Conservation (phyloP, 2,329 filamentous ascomycete species). For the Penicillium sp. region DNA sequence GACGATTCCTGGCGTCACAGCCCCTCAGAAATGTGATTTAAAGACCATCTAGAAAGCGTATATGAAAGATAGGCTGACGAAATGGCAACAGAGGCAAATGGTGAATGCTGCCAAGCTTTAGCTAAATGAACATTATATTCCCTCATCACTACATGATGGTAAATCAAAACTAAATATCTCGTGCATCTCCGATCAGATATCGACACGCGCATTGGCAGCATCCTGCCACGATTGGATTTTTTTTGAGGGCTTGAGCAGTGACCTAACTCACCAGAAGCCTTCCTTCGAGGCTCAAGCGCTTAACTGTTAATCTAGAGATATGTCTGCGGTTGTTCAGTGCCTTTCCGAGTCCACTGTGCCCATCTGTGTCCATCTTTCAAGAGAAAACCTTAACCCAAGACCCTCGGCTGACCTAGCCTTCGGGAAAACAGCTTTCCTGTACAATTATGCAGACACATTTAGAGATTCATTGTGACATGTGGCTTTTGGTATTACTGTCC, state of each 20-base stretch:
- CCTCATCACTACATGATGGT: not conserved
- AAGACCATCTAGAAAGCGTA: constrained; percentile 1
- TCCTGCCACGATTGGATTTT: not conserved
- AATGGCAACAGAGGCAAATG: not conserved
- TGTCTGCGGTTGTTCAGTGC: no score
- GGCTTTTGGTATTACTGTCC: not conserved
- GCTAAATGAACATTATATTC: not conserved
- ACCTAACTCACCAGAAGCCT: no score
- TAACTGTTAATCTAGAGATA: no score
- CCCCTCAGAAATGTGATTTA: constrained; percentile 56
- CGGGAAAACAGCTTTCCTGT: no score
- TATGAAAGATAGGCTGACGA: not conserved
- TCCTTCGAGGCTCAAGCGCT: no score
- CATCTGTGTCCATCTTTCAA: no score
- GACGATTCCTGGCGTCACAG: constrained; percentile 59
- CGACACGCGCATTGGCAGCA: not conserved
- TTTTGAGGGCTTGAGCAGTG: not conserved
- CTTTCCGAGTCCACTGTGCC: no score
- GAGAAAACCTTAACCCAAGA: no score
- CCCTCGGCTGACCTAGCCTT: no score
- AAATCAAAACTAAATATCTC: no score
- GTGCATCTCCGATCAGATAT: not conserved
- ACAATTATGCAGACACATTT: not conserved
- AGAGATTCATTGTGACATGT: no score
- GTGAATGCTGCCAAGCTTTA: not conserved